phyloP scores from a whole-genome alignment of 805 yeast genomes.

The Sugiyamaella smithiae region DNA sequence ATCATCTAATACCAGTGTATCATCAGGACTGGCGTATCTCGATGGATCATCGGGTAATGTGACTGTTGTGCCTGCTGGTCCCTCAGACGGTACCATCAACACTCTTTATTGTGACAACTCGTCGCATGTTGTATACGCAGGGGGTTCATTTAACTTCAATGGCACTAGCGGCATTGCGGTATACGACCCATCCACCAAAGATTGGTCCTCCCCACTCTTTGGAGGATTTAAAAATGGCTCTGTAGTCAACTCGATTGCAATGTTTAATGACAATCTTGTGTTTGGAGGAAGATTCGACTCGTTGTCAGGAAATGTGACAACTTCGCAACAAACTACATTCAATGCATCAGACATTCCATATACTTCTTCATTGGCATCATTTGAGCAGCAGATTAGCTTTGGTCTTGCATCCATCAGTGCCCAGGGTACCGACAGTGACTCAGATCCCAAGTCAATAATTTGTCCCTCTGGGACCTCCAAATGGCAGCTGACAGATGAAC shows the following conservation, averaged over 20 bases:
- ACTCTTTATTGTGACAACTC: conserved; percentile 49
- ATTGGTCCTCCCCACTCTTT: conserved; percentile 56
- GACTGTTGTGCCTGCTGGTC: conserved; percentile 21
- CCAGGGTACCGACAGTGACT: conserved; percentile 20
- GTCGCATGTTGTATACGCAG: conserved; percentile 59
- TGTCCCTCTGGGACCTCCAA: conserved; percentile 51
- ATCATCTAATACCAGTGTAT: conserved; percentile 20
- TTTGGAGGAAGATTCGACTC: conserved; percentile 78
- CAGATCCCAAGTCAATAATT: conserved; percentile 36
- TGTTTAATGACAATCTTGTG: conserved; percentile 48
- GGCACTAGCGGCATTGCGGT: conserved; percentile 53
- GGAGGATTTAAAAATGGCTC: conserved; percentile 69
- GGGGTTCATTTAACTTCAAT: conserved; percentile 68
- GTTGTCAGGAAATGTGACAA: conserved; percentile 37
- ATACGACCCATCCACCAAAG: conserved; percentile 50
- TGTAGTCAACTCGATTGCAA: conserved; percentile 57
- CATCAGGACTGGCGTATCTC: conserved; percentile 28
- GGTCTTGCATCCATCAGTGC: conserved; percentile 25
- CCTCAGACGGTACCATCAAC: conserved; percentile 39
- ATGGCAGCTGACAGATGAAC: conserved; percentile 53
- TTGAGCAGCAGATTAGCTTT: conserved; percentile 33
- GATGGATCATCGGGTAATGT: conserved; percentile 28
- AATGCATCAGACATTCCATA: conserved; percentile 49
- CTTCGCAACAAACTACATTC: not conserved
- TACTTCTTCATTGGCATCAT: conserved; percentile 27